Percentiles rank a stretch among this genome's conserved stretches.
phyloP scores from a whole-genome alignment of 139 green algal genomes.

The Closterium sp. region DNA sequence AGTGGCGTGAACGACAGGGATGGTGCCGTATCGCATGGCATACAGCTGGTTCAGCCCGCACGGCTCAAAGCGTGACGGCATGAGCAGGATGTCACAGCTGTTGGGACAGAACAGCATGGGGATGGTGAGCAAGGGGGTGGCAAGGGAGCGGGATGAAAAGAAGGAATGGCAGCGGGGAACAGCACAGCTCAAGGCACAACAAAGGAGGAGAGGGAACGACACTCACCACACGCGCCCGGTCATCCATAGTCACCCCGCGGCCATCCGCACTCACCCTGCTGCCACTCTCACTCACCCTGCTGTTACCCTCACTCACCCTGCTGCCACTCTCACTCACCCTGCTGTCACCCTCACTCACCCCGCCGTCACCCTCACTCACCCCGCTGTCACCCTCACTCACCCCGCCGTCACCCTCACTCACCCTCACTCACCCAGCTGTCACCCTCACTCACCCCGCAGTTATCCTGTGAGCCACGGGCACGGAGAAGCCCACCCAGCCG shows the following conservation, averaged over 20 bases:
- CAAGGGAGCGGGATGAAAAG: too few species aligned
- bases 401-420: neutral
- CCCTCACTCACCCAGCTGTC: slow-evolving; percentile 80
- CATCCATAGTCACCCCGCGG: too few species aligned
- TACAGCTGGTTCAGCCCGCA: slow-evolving; percentile 88
- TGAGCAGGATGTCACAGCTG: slow-evolving; percentile 73
- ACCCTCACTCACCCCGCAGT: slow-evolving; percentile 50
- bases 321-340: too few species aligned
- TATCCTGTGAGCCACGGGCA: slow-evolving; percentile 75
- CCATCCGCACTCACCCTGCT: too few species aligned
- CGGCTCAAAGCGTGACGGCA: slow-evolving; percentile 87
- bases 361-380: too few species aligned
- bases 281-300: slow-evolving; percentile 35
- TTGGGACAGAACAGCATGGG: neutral
- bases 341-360: too few species aligned
- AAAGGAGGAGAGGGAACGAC: too few species aligned
- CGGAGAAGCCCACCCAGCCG: slow-evolving; percentile 89
- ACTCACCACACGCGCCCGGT: too few species aligned
- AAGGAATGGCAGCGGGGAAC: too few species aligned
- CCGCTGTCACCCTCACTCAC: too few species aligned
- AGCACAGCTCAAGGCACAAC: slow-evolving; percentile 82
- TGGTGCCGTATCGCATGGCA: slow-evolving; percentile 94
- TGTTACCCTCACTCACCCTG: slow-evolving; percentile 67
- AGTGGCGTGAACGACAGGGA: slow-evolving; percentile 87
- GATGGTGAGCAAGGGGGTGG: neutral